Evolutionary conservation across 1,284 basidiomycete genomes (phyloP).

Genomic region (Ustanciosporium gigantosporum): DNA sequence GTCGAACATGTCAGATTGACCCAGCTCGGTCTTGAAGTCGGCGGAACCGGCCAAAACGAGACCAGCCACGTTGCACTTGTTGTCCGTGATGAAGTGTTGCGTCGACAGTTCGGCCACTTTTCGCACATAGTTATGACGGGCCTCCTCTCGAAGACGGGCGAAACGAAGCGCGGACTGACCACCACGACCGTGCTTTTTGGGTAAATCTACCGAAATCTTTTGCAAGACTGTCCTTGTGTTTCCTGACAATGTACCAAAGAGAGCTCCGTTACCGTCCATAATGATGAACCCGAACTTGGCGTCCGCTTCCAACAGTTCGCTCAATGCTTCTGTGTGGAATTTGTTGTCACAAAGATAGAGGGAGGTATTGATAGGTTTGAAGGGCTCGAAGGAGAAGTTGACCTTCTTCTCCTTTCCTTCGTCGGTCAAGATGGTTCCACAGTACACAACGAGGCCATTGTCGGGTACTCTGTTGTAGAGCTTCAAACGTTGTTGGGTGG

Average conservation of each 20-base stretch:
- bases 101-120: conserved; percentile 97
- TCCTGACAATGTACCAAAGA: conserved; percentile 93
- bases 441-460: conserved; percentile 90
- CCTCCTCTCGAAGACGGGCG: conserved; percentile 98
- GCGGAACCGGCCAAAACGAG: conserved; percentile 96
- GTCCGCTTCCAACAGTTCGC: conserved; percentile 95
- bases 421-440: conserved; percentile 92
- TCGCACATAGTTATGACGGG: conserved; percentile 98
- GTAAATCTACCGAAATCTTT: conserved; percentile 98
- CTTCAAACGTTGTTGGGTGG: conserved; percentile 97
- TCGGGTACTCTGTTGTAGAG: conserved; percentile 87
- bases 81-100: conserved; percentile 95
- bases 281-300: conserved; percentile 98
- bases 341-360: conserved; percentile 99
- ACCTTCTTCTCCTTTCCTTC: conserved; percentile 94
- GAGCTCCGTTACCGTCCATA: conserved; percentile 96
- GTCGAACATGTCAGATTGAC: conserved; percentile 96
- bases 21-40: conserved; percentile 98
- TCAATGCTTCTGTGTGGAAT: conserved; percentile 97
- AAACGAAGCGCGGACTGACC: conserved; percentile 99
- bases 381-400: conserved; percentile 86
- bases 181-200: conserved; percentile 99
- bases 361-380: conserved; percentile 88
- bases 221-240: conserved; percentile 97
- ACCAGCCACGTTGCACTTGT: conserved; percentile 97